Percentiles rank a stretch among this genome's conserved stretches.
These are phyloP conservation scores for Schizonepeta tenuifolia DNA, from an alignment of 257 asterid genomes.

Conservation along the genomic window DNA sequence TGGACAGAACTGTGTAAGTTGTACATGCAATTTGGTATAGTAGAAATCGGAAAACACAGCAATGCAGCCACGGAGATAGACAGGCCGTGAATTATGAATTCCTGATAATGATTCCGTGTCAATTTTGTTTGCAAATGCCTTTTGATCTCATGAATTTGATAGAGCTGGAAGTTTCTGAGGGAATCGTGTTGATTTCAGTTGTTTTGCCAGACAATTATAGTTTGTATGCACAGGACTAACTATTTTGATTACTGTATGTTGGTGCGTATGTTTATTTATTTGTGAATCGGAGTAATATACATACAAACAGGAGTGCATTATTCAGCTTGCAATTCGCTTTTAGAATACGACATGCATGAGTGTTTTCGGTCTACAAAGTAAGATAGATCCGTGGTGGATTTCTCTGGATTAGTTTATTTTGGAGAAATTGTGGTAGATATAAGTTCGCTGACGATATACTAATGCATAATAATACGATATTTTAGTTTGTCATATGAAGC, in stretches of 20 bases:
- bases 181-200: constrained; percentile 2
- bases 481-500: constrained; percentile 2
- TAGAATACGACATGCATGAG: neutral
- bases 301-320: neutral
- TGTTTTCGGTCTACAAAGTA: constrained; percentile 25
- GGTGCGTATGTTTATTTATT: neutral
- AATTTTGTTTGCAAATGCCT: neutral
- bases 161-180: neutral
- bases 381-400: neutral
- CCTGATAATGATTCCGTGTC: neutral
- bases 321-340: neutral
- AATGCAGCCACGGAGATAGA: constrained; percentile 28
- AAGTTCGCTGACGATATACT: neutral
- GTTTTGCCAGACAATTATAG: neutral
- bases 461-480: neutral
- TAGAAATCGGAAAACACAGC: neutral
- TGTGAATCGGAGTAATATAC: neutral
- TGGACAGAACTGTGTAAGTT: neutral
- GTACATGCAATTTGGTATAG: constrained; percentile 32
- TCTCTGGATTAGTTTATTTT: neutral
- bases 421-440: neutral
- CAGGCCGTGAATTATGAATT: constrained; percentile 6
- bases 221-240: neutral
- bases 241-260: neutral
- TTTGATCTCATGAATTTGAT: neutral